These are phyloP conservation scores for Neurospora hispaniola DNA, from an alignment of 495 filamentous ascomycete genomes.

Conservation along the genomic window DNA sequence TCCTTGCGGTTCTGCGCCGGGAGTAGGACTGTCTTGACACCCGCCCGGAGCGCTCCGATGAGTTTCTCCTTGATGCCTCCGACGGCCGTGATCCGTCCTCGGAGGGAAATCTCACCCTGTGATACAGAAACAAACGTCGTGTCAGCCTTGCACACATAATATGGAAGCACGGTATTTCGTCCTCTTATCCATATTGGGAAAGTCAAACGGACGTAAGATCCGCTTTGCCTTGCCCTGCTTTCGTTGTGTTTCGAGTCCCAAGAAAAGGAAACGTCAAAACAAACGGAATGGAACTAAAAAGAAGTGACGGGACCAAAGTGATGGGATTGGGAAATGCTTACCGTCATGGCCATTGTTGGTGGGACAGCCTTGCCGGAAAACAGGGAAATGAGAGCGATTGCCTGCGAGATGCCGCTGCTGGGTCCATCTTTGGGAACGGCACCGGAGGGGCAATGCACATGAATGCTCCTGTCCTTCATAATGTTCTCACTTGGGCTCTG, in stretches of 20 bases:
- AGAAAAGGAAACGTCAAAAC: neutral
- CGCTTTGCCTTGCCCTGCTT: neutral
- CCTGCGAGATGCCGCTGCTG: conserved; percentile 87
- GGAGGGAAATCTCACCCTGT: conserved; percentile 75
- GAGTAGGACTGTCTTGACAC: conserved; percentile 87
- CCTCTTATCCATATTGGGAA: neutral
- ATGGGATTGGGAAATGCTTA: conserved; percentile 15
- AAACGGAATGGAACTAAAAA: neutral
- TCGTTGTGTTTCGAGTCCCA: neutral
- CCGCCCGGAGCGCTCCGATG: conserved; percentile 85
- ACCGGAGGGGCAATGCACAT: conserved; percentile 93
- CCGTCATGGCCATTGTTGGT: conserved; percentile 90
- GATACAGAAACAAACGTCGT: conserved; percentile 3
- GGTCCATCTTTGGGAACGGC: conserved; percentile 90
- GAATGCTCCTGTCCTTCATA: conserved; percentile 89
- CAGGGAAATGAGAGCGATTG: conserved; percentile 82
- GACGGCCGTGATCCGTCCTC: conserved; percentile 77
- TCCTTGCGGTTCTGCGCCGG: conserved; percentile 88
- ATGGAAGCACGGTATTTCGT: neutral
- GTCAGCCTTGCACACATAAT: conserved; percentile 14
- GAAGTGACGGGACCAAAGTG: neutral
- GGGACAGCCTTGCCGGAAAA: conserved; percentile 85
- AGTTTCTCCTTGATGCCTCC: conserved; percentile 99
- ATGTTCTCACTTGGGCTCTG: conserved; percentile 76
- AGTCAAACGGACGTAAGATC: neutral